phyloP scores from a whole-genome alignment of 257 asterid species.

The Eustoma russellianum region DNA sequence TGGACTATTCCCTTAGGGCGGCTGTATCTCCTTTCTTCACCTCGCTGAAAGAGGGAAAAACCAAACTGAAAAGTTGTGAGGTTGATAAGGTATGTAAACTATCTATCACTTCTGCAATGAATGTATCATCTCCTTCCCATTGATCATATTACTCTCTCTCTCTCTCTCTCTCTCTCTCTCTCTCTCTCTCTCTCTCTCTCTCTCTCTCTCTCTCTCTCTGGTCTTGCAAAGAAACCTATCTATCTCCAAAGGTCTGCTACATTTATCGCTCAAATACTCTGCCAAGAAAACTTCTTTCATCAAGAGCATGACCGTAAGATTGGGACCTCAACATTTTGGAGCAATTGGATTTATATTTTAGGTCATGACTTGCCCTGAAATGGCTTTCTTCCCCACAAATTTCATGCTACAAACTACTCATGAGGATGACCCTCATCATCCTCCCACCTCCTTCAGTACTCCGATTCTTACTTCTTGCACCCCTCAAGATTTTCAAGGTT shows the following conservation, averaged over 20 bases:
- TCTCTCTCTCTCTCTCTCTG: no score
- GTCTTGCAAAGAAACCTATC: conserved; percentile 11
- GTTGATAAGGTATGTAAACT: conserved; percentile 61
- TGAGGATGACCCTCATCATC: conserved; percentile 32
- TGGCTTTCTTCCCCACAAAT: conserved; percentile 76
- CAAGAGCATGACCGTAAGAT: conserved; percentile 19
- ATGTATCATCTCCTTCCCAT: conserved; percentile 26
- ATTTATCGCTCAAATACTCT: neutral
- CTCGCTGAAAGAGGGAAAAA: conserved; percentile 8
- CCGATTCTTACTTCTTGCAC: conserved; percentile 14
- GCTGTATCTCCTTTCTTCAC: conserved; percentile 1
- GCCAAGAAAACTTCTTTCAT: neutral
- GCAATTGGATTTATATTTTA: conserved; percentile 8
- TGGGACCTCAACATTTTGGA: conserved; percentile 16
- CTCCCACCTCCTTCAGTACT: conserved; percentile 28
- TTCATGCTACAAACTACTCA: conserved; percentile 70
- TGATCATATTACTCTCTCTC: conserved; percentile 14
- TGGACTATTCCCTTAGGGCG: no score
- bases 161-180: no score
- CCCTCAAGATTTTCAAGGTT: conserved; percentile 35
- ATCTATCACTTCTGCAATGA: conserved; percentile 28
- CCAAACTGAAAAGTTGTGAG: conserved; percentile 15
- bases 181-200: no score
- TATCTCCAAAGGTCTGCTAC: neutral
- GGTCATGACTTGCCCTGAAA: conserved; percentile 44